Base-by-base conservation (phyloP, 2,329 filamentous ascomycete genomes). In the Colletotrichum nymphaeae region DNA sequence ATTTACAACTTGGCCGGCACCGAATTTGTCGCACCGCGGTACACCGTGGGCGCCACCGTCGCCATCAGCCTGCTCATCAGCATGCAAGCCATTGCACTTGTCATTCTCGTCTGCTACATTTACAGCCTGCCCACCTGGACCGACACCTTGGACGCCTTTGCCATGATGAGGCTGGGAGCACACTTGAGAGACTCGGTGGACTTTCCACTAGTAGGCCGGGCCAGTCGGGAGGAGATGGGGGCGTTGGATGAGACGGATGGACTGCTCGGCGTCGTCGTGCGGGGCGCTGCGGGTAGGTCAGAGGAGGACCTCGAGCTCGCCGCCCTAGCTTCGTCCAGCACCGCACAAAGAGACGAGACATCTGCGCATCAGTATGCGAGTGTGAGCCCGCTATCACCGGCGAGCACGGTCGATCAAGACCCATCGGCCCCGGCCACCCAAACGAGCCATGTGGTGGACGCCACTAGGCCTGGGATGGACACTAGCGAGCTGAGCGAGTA, bases 101-200 rank as follows among this genome's bases (percentile, higher is more conserved):
- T 56, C 4, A 30, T 71, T 6, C 71, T 75, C n/a, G 57, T 63
- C 14, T 65, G 57, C 52, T 75, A 75, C 58, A 67, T 74, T 26
- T 75, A 71, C 62, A 74, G 66, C 37, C 57, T 71, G n/a, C 66
- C 70, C 5, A 75, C 71, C 4, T 74, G 73, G 73, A 74, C 73
- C 14, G 53, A 69, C 30, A 75, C 71, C 6, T 53, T 75, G 53
- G 66, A 75, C 26, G 67, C 66, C 16, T 70, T 71, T 26, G 71
- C 73, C 52, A 63, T 75, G 71, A 35, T 74, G 63, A 71, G 71
- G 22, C 52, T 74, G 2, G 73, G 73, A 7, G 63, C 66, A 12
- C 70, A 59, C 9, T 24, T 69, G 46, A 59, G 55, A 19, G 42
- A 32, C 22, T 32, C 53, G 8, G 53, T 53, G 24, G 53, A 63